Conservation (phyloP, 2,329 filamentous ascomycete species). For the Venturia effusa region DNA sequence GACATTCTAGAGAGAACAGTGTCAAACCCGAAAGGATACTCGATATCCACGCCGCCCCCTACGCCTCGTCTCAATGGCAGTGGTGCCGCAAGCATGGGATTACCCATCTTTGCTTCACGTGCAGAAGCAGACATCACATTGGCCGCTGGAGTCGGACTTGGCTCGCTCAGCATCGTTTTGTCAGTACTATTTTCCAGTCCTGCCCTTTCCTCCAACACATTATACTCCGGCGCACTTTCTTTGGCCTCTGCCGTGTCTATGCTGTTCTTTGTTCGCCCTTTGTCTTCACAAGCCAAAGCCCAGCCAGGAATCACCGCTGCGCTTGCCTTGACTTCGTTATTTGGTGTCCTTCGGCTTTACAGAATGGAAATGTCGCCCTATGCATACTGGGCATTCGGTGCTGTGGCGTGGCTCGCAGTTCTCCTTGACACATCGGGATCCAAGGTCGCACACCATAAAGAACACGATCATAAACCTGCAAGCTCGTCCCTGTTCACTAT, state of each 20-base stretch:
- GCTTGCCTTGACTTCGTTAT: constrained; percentile 18
- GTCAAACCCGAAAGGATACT: constrained; percentile 15
- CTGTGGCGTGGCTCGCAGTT: not conserved
- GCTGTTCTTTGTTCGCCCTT: constrained; percentile 23
- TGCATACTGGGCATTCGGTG: not conserved
- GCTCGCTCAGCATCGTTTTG: constrained; percentile 25
- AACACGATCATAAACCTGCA: constrained; percentile 20
- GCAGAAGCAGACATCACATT: constrained; percentile 33
- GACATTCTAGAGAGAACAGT: not conserved
- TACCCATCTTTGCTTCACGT: constrained; percentile 16
- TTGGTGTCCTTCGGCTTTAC: constrained; percentile 14
- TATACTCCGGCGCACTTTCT: constrained; percentile 29
- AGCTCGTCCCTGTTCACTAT: constrained; percentile 47
- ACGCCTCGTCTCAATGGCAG: constrained; percentile 1
- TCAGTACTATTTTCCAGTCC: constrained; percentile 24
- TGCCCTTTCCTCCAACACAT: constrained; percentile 22
- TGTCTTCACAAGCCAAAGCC: constrained; percentile 19
- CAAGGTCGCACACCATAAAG: not conserved
- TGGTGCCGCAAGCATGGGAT: not conserved
- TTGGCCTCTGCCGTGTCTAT: constrained; percentile 32
- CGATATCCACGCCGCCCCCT: constrained; percentile 2
- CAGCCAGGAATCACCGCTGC: constrained; percentile 22
- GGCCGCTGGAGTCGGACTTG: constrained; percentile 27
- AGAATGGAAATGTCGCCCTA: not conserved
- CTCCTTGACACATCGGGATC: not conserved